These are phyloP conservation scores for Takashimella koratensis DNA, from an alignment of 1,284 basidiomycete species.

Conservation along the genomic window DNA sequence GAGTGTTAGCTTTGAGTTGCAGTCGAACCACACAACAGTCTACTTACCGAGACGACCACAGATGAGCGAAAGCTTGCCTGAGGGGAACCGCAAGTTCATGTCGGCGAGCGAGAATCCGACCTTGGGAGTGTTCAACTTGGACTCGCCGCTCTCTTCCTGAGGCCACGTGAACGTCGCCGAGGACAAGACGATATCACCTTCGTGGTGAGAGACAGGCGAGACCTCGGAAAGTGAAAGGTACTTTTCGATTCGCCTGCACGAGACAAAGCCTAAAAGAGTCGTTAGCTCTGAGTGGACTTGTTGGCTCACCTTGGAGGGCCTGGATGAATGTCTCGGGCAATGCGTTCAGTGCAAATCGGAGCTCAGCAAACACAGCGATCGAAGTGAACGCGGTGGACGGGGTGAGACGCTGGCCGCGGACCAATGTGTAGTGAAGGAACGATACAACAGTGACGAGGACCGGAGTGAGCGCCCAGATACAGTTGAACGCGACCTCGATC, in stretches of 20 bases:
- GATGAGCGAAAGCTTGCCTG: conserved; percentile 70
- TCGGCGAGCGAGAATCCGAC: conserved; percentile 78
- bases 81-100: conserved; percentile 71
- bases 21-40: neutral
- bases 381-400: conserved; percentile 80
- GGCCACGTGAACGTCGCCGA: conserved; percentile 89
- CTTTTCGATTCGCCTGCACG: conserved; percentile 84
- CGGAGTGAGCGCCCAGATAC: conserved; percentile 60
- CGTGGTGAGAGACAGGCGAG: conserved; percentile 55
- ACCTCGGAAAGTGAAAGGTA: conserved; percentile 74
- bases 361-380: conserved; percentile 72
- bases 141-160: conserved; percentile 54
- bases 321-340: conserved; percentile 88
- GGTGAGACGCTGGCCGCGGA: conserved; percentile 60
- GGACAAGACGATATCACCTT: conserved; percentile 64
- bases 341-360: conserved; percentile 66
- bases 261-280: conserved; percentile 62
- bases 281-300: conserved; percentile 17
- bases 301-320: conserved; percentile 62
- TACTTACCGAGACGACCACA: conserved; percentile 59
- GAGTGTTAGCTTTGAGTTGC: neutral
- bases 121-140: conserved; percentile 57
- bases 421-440: conserved; percentile 61
- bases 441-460: conserved; percentile 48
- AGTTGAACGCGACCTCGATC: conserved; percentile 78